phyloP scores from a whole-genome alignment of 495 filamentous ascomycete species.

The Xylaria nigripes region DNA sequence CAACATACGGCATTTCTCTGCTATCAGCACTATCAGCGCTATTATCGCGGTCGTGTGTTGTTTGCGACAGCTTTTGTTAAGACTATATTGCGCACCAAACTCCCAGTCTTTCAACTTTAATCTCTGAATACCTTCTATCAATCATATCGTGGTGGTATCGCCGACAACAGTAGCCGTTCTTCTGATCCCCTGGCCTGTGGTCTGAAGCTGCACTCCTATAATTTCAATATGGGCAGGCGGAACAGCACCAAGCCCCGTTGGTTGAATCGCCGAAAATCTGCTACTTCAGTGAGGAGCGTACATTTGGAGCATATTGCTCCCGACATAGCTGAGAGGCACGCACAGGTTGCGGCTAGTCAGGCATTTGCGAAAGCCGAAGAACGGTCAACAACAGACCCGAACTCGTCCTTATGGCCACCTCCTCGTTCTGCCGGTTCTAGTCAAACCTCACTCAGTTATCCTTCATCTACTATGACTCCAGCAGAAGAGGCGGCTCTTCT shows the following conservation, averaged over 20 bases:
- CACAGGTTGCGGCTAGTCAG: constrained; percentile 57
- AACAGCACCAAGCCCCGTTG: constrained; percentile 30
- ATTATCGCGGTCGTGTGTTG: constrained; percentile 11
- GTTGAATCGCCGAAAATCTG: constrained; percentile 55
- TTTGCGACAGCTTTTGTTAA: constrained; percentile 12
- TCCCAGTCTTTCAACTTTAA: background rate
- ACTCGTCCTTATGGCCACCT: constrained; percentile 25
- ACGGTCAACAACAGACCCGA: constrained; percentile 21
- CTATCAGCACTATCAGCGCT: constrained; percentile 15
- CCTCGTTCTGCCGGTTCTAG: background rate
- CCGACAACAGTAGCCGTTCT: background rate
- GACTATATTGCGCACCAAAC: constrained; percentile 9
- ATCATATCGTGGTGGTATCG: background rate
- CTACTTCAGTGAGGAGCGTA: constrained; percentile 48
- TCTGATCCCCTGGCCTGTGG: background rate
- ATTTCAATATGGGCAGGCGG: constrained; percentile 16
- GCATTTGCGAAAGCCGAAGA: constrained; percentile 55
- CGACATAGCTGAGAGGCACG: constrained; percentile 50
- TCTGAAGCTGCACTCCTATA: background rate
- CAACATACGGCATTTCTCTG: constrained; percentile 12
- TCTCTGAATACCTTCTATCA: background rate
- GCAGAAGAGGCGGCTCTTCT: constrained; percentile 15
- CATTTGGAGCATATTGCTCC: constrained; percentile 44
- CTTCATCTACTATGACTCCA: background rate
- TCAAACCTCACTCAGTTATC: background rate